phyloP scores from a whole-genome alignment of 768 basidiomycete genomes.

The Lactarius evosmus region DNA sequence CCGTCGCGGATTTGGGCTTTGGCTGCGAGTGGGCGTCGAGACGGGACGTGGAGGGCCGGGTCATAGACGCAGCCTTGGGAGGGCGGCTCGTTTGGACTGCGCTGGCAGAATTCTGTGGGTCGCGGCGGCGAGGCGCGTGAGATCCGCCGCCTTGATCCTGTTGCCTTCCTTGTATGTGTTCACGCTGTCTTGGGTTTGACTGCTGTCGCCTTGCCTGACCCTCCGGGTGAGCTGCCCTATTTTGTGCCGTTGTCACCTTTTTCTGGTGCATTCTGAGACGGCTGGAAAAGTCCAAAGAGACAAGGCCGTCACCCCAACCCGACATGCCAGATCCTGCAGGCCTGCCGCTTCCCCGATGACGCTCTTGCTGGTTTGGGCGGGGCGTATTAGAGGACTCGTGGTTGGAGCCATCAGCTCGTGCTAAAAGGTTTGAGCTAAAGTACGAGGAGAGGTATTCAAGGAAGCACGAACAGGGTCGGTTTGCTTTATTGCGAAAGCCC shows the following conservation, averaged over 20 bases:
- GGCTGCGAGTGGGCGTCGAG: neutral
- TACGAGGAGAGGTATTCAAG: neutral
- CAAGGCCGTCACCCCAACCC: constrained; percentile 14
- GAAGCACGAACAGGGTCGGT: neutral
- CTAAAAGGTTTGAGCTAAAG: neutral
- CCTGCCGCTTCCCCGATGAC: neutral
- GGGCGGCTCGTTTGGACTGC: neutral
- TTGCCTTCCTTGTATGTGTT: neutral
- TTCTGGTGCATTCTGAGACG: constrained; percentile 9
- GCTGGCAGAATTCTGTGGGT: neutral
- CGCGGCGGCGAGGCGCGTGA: neutral
- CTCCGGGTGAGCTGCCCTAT: neutral
- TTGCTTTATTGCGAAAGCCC: neutral
- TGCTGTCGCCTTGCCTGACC: neutral
- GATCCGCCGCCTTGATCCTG: neutral
- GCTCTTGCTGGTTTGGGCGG: neutral
- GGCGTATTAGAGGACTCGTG: neutral
- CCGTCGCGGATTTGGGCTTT: neutral
- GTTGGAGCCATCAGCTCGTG: neutral
- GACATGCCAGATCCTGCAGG: neutral
- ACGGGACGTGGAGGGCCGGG: neutral
- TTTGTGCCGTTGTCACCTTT: neutral
- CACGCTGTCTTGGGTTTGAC: neutral
- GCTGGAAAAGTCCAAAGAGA: constrained; percentile 12
- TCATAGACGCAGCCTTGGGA: constrained; percentile 8